Evolutionary conservation across 306 rosid species (phyloP).

Genomic region (Vicia villosa): DNA sequence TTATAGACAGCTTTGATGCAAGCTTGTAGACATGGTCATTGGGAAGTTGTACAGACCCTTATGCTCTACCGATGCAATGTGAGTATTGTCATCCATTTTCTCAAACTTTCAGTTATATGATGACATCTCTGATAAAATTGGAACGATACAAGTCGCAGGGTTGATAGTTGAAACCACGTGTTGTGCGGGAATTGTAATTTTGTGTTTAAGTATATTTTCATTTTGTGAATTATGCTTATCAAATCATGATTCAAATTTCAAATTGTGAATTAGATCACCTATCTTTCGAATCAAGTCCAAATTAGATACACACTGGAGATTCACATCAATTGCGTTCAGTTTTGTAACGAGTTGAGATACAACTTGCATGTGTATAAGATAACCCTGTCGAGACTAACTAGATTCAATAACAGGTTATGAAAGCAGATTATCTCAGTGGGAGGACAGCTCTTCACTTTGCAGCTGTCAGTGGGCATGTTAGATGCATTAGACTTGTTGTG

Average conservation of each 20-base stretch:
- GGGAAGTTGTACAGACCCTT: conserved; percentile 96
- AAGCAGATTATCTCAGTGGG: conserved; percentile 95
- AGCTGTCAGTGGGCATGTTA: conserved; percentile 81
- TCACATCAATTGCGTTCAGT: background rate
- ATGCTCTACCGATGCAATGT: conserved; percentile 82
- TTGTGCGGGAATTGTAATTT: conserved; percentile 18
- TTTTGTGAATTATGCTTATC: background rate
- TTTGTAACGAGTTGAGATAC: background rate
- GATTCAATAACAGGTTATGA: conserved; percentile 59
- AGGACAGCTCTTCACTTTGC: conserved; percentile 97
- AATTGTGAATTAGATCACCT: background rate
- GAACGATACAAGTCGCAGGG: background rate
- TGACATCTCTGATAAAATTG: background rate
- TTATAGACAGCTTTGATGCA: conserved; percentile 98
- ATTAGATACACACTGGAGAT: background rate
- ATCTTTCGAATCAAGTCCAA: background rate
- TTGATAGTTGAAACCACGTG: conserved; percentile 11
- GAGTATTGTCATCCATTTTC: conserved; percentile 40
- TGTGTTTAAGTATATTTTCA: conserved; percentile 11
- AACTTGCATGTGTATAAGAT: background rate
- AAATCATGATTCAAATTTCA: background rate
- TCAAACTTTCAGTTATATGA: conserved; percentile 3
- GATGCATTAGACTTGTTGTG: conserved; percentile 85
- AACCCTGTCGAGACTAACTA: conserved; percentile 26
- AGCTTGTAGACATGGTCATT: conserved; percentile 98